Evolutionary conservation across 768 basidiomycete species (phyloP), one percentile per base, ranked within the genome.

Genomic region (Lepiota subincarnata): DNA sequence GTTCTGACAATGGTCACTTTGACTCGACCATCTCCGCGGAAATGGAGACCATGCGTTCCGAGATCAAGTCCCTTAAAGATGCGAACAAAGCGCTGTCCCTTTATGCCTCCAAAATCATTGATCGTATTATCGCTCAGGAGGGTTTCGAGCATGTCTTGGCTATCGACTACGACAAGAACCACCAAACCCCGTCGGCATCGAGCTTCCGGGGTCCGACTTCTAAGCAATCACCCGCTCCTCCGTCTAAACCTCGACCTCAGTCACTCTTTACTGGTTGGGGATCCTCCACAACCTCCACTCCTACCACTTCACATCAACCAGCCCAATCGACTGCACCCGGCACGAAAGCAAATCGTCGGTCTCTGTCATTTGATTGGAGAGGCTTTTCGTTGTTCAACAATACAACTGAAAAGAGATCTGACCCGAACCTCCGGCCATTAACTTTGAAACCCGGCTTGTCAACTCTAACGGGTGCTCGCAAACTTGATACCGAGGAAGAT

Each of bases 31-130:
- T 64, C 28, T 70, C 79, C 41, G 57, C 70, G 50, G 88, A 92
- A 60, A 68, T 90, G 58, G 86, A 89, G 39, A 79, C 84, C n/a
- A 70, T 98, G 49, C 79, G 87, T 34, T 80, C 73, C 10, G 96
- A 98, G 68, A 86, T 97, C 66, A 96, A 96, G 68, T 86, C 84
- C 26, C 81, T 98, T 68, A 90, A 88, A 66, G 95, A 97, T 66
- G 92, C 92, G 40, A 98, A 97, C 75, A 96, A 96, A 68, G 95
- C 95, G 1, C 74, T 98, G 11, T 92, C 92, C 14, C 71, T 98
- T 37, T 98, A 98, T 64, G 93, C 95, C 3, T 93, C 92, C 42
- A 98, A 98, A 77, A 98, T 98, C 60, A 90, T 98, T 63, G 96
- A 98, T 73, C 84, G 95, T 41, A 97, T 98, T 65, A 96, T 98